These are phyloP conservation scores for Phanerodontia chrysosporium DNA, from an alignment of 768 basidiomycete species.

Conservation along the genomic window DNA sequence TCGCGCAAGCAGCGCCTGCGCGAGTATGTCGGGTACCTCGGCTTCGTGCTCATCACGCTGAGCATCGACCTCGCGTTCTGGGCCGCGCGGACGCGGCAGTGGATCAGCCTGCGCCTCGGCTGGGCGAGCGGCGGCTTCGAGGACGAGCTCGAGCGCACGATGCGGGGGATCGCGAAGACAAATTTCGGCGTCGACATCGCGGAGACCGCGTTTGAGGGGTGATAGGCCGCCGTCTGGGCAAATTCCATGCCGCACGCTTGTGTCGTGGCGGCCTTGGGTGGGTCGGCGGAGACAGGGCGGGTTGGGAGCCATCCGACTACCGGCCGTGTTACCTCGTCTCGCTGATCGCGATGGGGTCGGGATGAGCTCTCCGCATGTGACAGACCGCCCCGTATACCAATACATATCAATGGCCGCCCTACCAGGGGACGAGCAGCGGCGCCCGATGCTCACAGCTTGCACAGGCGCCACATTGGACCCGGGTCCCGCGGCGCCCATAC, in stretches of 20 bases:
- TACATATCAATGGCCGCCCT: no score
- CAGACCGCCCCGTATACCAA: no score
- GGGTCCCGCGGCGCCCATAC: no score
- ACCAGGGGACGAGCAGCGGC: no score
- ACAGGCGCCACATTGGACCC: no score
- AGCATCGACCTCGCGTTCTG: slow-evolving; percentile 73
- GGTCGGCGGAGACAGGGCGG: no score
- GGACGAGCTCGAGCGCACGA: slow-evolving; percentile 73
- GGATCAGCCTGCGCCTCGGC: slow-evolving; percentile 37
- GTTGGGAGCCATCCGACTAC: no score
- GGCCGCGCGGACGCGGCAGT: slow-evolving; percentile 48
- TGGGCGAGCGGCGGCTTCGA: slow-evolving; percentile 61
- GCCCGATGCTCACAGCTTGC: no score
- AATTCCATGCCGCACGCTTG: no score
- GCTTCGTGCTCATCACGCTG: slow-evolving; percentile 64
- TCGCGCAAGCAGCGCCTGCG: slow-evolving; percentile 36
- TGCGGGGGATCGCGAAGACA: slow-evolving; percentile 71
- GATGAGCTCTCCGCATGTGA: background rate
- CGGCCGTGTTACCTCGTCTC: background rate
- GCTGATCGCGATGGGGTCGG: background rate
- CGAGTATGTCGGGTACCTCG: slow-evolving; percentile 55
- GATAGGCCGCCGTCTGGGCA: background rate
- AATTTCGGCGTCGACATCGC: slow-evolving; percentile 75
- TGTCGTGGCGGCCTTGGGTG: no score
- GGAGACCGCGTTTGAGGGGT: slow-evolving; percentile 24